phyloP scores from a whole-genome alignment of 371 early-diverging fungal genomes.

The Gilbertella persicaria region DNA sequence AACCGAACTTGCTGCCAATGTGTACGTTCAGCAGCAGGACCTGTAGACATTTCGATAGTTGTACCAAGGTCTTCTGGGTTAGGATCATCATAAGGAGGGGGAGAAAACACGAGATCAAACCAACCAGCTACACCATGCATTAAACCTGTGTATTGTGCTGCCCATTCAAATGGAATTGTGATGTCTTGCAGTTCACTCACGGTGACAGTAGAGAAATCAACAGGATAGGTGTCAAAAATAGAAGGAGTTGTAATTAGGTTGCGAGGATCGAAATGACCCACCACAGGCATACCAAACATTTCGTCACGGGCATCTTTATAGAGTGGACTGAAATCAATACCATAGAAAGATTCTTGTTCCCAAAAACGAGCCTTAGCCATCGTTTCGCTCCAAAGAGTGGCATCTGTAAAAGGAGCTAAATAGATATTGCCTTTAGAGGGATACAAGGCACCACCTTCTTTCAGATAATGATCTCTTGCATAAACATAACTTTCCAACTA shows the following conservation, averaged over 20 bases:
- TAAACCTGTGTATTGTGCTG: slow-evolving; percentile 81
- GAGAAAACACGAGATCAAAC: slow-evolving; percentile 89
- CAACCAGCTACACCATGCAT: slow-evolving; percentile 97
- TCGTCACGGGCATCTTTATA: slow-evolving; percentile 82
- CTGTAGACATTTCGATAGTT: slow-evolving; percentile 75
- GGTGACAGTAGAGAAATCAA: slow-evolving; percentile 87
- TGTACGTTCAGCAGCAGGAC: slow-evolving; percentile 84
- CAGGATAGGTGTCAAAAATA: slow-evolving; percentile 47
- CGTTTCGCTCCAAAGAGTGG: slow-evolving; percentile 87
- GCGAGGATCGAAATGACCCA: slow-evolving; percentile 91
- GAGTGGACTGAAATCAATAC: slow-evolving; percentile 89
- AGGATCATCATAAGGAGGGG: slow-evolving; percentile 40
- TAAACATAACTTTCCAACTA: slow-evolving; percentile 80
- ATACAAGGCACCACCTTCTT: slow-evolving; percentile 90
- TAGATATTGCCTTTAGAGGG: slow-evolving; percentile 89
- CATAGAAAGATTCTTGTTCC: slow-evolving; percentile 87
- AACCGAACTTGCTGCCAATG: slow-evolving; percentile 99
- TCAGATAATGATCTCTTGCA: slow-evolving; percentile 90
- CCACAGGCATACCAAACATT: slow-evolving; percentile 90
- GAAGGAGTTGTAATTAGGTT: slow-evolving; percentile 74
- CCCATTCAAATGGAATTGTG: slow-evolving; percentile 84
- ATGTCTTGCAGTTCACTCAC: slow-evolving; percentile 78
- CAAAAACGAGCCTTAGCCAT: slow-evolving; percentile 90
- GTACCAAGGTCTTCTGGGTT: slow-evolving; percentile 25
- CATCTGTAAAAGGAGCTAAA: slow-evolving; percentile 87